Evolutionary conservation across 768 basidiomycete species (phyloP).

Genomic region (Crucibulum laeve): DNA sequence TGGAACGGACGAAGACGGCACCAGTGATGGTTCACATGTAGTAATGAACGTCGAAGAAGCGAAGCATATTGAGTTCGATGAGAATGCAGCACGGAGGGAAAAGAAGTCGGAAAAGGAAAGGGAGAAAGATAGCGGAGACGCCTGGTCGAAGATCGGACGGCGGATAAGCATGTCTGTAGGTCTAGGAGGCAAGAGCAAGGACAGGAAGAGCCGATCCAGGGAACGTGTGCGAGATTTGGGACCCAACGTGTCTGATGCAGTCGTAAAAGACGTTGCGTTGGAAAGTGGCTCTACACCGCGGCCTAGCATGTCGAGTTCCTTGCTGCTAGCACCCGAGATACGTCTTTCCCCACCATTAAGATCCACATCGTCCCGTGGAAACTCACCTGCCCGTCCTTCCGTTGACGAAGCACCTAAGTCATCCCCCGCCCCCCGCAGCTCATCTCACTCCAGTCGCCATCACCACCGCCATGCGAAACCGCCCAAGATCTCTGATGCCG

Average conservation of each 20-base stretch:
- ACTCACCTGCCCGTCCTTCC: not conserved
- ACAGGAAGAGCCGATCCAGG: constrained; percentile 28
- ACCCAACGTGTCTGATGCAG: not conserved
- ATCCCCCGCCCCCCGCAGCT: constrained; percentile 3
- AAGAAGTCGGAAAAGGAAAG: constrained; percentile 23
- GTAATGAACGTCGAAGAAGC: constrained; percentile 26
- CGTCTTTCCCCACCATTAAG: too few species aligned
- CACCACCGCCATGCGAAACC: constrained; percentile 37
- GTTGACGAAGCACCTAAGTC: not conserved
- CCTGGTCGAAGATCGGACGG: constrained; percentile 63
- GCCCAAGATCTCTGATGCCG: constrained; percentile 51
- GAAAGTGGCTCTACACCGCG: too few species aligned
- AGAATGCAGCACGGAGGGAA: constrained; percentile 18
- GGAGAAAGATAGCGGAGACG: constrained; percentile 27
- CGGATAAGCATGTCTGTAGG: constrained; percentile 60
- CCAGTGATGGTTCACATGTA: constrained; percentile 21
- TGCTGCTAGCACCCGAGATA: too few species aligned
- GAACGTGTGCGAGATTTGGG: constrained; percentile 11
- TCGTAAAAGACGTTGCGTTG: too few species aligned
- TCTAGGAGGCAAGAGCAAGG: constrained; percentile 35
- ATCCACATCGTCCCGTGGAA: not conserved
- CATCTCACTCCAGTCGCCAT: constrained; percentile 13
- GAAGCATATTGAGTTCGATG: constrained; percentile 31
- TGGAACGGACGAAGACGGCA: constrained; percentile 8
- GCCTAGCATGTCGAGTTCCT: too few species aligned